Conservation (phyloP, 2,329 filamentous ascomycete species). For the Epichloe gansuensis region DNA sequence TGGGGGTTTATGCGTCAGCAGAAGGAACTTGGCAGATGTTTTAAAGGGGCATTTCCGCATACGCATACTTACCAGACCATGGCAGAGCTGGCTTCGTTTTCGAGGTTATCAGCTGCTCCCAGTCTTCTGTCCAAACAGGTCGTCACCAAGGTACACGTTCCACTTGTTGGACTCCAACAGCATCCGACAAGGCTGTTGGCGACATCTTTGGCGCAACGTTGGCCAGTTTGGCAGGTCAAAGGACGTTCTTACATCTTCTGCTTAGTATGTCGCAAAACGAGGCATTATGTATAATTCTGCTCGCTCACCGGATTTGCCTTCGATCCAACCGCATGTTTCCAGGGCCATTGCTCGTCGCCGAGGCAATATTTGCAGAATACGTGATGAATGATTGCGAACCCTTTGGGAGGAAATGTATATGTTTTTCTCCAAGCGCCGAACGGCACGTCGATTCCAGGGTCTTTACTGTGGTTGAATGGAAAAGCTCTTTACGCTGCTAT, state of each 20-base stretch:
- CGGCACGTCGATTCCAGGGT: background rate
- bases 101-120: background rate
- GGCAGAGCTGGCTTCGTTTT: background rate
- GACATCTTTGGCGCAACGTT: constrained; percentile 10
- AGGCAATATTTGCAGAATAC: background rate
- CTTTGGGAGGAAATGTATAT: background rate
- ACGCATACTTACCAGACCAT: constrained; percentile 5
- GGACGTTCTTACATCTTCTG: constrained; percentile 7
- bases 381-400: background rate
- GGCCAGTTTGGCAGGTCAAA: constrained; percentile 10
- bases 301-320: constrained; percentile 9
- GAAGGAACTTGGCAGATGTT: background rate
- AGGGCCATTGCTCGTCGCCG: background rate
- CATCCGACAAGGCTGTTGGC: constrained; percentile 11
- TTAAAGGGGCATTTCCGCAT: background rate
- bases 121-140: constrained; percentile 8
- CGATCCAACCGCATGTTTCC: constrained; percentile 12
- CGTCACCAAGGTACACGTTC: constrained; percentile 8
- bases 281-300: background rate
- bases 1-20: constrained; percentile 1
- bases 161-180: constrained; percentile 9
- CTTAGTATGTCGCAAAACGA: background rate
- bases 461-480: background rate
- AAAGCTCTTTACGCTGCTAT: background rate
- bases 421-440: background rate